phyloP scores from a whole-genome alignment of 306 rosid genomes.

The Arachis hypogaea region DNA sequence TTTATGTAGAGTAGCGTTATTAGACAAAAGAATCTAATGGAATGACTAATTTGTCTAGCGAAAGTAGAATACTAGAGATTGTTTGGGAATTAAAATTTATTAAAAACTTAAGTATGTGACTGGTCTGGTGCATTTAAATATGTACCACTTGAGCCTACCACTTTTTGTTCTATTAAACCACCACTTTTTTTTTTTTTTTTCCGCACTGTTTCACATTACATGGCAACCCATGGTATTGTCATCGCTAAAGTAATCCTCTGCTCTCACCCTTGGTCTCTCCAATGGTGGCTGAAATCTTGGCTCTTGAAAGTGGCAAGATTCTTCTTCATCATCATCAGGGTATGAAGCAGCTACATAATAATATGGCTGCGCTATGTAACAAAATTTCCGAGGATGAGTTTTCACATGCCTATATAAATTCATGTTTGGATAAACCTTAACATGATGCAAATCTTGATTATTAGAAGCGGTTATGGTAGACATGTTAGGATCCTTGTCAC shows the following conservation, averaged over 20 bases:
- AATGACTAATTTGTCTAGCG: too few relatives aligned
- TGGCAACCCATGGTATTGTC: conserved; percentile 40
- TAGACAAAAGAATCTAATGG: too few relatives aligned
- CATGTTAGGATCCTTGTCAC: background rate
- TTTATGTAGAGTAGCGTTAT: too few relatives aligned
- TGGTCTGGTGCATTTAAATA: too few relatives aligned
- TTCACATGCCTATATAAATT: conserved; percentile 1
- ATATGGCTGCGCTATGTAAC: conserved; percentile 44
- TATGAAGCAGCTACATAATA: conserved; percentile 37
- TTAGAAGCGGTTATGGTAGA: background rate
- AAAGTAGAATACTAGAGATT: too few relatives aligned
- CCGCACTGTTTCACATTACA: conserved; percentile 14
- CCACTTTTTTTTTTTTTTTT: too few relatives aligned
- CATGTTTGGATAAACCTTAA: conserved; percentile 33
- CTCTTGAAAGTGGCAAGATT: conserved; percentile 17
- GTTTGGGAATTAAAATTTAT: too few relatives aligned
- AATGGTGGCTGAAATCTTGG: conserved; percentile 30
- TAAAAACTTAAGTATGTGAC: too few relatives aligned
- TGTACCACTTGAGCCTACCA: too few relatives aligned
- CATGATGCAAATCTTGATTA: conserved; percentile 6
- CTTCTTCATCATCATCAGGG: conserved; percentile 25
- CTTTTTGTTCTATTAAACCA: too few relatives aligned
- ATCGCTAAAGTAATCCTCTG: conserved; percentile 40
- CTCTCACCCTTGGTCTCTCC: conserved; percentile 31
- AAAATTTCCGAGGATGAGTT: conserved; percentile 18